Conservation (phyloP, 1,139 yeast genomes). For the Wickerhamiella pararugosa region DNA sequence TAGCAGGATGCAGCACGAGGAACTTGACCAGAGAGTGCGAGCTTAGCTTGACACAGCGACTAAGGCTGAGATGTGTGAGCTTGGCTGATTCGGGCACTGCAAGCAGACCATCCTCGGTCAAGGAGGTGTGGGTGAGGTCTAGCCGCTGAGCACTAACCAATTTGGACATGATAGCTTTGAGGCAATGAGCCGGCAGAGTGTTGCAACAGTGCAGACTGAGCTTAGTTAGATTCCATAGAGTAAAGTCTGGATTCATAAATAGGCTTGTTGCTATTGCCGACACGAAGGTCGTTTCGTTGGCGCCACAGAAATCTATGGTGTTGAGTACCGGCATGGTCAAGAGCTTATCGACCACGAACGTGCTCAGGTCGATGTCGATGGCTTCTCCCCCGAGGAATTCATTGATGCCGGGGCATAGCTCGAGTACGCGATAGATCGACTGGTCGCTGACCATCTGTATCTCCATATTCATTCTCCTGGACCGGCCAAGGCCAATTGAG, state of each 20-base stretch:
- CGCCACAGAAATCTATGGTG: slow-evolving; percentile 80
- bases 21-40: slow-evolving; percentile 62
- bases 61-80: slow-evolving; percentile 63
- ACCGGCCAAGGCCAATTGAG: slow-evolving; percentile 77
- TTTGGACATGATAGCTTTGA: slow-evolving; percentile 42
- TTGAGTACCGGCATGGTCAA: slow-evolving; percentile 45
- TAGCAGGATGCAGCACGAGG: slow-evolving; percentile 58
- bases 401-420: slow-evolving; percentile 45
- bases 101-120: slow-evolving; percentile 42
- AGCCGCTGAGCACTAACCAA: slow-evolving; percentile 48
- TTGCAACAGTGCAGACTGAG: slow-evolving; percentile 83
- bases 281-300: slow-evolving; percentile 35
- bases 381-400: slow-evolving; percentile 79
- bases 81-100: slow-evolving; percentile 38
- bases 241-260: slow-evolving; percentile 59
- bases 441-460: slow-evolving; percentile 76
- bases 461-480: slow-evolving; percentile 79
- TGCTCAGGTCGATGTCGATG: slow-evolving; percentile 71
- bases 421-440: slow-evolving; percentile 49
- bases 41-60: slow-evolving; percentile 63
- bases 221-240: slow-evolving; percentile 40
- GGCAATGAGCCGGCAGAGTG: slow-evolving; percentile 44
- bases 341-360: slow-evolving; percentile 44
- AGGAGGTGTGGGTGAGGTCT: slow-evolving; percentile 71
- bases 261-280: slow-evolving; percentile 44